Base-by-base conservation (phyloP, 2,329 filamentous ascomycete genomes). In the Mycosphaerella sp. region DNA sequence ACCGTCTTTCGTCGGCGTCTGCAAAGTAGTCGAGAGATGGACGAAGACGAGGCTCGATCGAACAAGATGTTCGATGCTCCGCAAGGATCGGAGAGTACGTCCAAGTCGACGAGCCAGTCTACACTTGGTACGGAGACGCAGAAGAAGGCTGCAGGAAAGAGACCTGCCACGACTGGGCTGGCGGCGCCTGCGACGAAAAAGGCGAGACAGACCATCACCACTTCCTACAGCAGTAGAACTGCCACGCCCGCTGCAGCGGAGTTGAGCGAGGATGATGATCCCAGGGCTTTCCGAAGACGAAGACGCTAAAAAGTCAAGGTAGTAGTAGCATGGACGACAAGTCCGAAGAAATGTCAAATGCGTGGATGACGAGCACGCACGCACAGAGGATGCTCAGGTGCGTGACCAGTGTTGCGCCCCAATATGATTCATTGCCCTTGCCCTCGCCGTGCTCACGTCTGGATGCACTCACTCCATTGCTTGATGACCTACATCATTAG, bases 221-320 rank as follows among this genome's bases (percentile, higher is more conserved):
- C 53, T 12, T 41, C 49, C 6, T 26, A 32, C 2, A 32, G 39
- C 8, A 51, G 41, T 45, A 51, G 40, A 10, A 38, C 34, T 38
- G 5, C 10, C 34, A 38, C 34, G 10, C 34, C 34, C 12, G 34
- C 34, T 38, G 34, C 34, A 38, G 12, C 34, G 6, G 34, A 38
- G 12, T 11, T 21, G n/a, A 46, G 43, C 62, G 80, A 81, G 29
- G 63, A 58, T 36, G 59, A 61, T 8, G 80, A 82, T 62, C 78
- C 78, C 58, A 70, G 76, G 54, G 78, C 77, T 32, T 82, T 83
- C 60, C 74, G 75, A 59, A 71, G 76, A 56, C 73, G 73, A 63
- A 71, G 72, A 53, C 57, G 55, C 12, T 44, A 17, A 44, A 17
- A 12, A 38, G 12, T 21, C 3, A 21, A 21, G 21, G 21, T 21